Evolutionary conservation across 306 rosid species (phyloP).

Genomic region (Morella rubra): DNA sequence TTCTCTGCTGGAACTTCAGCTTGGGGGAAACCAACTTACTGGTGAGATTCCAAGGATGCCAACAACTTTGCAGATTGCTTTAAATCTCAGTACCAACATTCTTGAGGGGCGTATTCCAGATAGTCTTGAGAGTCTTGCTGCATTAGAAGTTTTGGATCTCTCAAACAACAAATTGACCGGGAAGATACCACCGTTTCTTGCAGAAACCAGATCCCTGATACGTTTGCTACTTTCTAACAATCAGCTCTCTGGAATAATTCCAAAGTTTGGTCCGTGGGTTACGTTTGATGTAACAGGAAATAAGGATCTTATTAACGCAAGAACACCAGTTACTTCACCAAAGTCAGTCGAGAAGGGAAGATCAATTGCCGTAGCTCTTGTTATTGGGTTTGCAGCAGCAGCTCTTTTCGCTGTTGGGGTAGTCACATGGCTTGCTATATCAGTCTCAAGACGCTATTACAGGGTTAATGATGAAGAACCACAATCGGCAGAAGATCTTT

Average conservation of each 20-base stretch:
- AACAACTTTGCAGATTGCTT: constrained; percentile 40
- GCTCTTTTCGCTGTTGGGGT: constrained; percentile 43
- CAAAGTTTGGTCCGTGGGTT: constrained; percentile 16
- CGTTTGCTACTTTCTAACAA: constrained; percentile 56
- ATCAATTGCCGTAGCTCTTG: constrained; percentile 38
- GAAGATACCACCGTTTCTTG: constrained; percentile 38
- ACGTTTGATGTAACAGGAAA: constrained; percentile 31
- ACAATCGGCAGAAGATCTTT: constrained; percentile 39
- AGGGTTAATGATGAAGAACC: constrained; percentile 46
- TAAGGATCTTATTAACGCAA: not conserved
- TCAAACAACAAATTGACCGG: constrained; percentile 74
- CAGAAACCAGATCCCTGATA: constrained; percentile 39
- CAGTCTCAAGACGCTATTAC: constrained; percentile 41
- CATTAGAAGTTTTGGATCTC: constrained; percentile 73
- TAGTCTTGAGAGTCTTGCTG: constrained; percentile 18
- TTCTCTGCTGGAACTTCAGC: constrained; percentile 59
- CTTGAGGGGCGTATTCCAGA: constrained; percentile 57
- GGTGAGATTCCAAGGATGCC: constrained; percentile 74
- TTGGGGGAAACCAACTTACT: constrained; percentile 56
- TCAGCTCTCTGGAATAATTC: constrained; percentile 52
- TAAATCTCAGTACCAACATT: constrained; percentile 76
- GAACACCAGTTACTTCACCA: not conserved
- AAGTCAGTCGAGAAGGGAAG: constrained; percentile 25
- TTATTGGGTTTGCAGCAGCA: constrained; percentile 50
- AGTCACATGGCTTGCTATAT: constrained; percentile 34